Evolutionary conservation across 306 rosid species (phyloP).

Genomic region (Fragaria iinumae): DNA sequence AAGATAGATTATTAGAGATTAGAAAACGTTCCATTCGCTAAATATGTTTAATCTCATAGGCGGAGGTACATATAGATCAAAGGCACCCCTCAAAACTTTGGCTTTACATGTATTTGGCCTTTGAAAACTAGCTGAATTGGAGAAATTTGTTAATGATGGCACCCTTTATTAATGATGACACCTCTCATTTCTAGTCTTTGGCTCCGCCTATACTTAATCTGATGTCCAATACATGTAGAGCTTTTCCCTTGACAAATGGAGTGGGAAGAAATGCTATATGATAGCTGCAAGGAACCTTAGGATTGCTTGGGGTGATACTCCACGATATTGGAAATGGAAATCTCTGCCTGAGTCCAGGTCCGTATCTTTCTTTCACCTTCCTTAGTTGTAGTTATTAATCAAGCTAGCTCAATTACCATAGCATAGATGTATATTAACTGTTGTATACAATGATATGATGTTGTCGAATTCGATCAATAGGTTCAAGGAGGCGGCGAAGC

Average conservation of each 20-base stretch:
- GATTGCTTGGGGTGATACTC: constrained; percentile 56
- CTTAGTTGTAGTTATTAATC: not conserved
- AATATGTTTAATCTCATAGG: too few relatives aligned
- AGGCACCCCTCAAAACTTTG: too few relatives aligned
- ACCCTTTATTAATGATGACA: too few relatives aligned
- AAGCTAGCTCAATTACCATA: too few relatives aligned
- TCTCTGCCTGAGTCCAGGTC: constrained; percentile 46
- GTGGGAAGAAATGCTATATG: constrained; percentile 69
- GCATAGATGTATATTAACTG: not conserved
- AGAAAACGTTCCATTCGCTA: too few relatives aligned
- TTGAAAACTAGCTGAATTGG: too few relatives aligned
- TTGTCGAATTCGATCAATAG: constrained; percentile 18
- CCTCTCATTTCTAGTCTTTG: too few relatives aligned
- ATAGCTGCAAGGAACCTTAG: constrained; percentile 48
- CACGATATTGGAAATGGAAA: constrained; percentile 57
- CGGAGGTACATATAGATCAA: too few relatives aligned
- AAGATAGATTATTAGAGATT: too few relatives aligned
- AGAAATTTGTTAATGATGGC: not conserved
- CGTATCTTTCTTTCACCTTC: not conserved
- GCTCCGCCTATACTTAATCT: too few relatives aligned
- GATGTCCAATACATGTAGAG: not conserved
- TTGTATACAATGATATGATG: not conserved
- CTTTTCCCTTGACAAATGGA: not conserved
- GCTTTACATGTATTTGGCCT: too few relatives aligned
- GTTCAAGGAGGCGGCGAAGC: constrained; percentile 60